phyloP scores from a whole-genome alignment of 306 rosid species.

The Cyclanthera cordifolia region DNA sequence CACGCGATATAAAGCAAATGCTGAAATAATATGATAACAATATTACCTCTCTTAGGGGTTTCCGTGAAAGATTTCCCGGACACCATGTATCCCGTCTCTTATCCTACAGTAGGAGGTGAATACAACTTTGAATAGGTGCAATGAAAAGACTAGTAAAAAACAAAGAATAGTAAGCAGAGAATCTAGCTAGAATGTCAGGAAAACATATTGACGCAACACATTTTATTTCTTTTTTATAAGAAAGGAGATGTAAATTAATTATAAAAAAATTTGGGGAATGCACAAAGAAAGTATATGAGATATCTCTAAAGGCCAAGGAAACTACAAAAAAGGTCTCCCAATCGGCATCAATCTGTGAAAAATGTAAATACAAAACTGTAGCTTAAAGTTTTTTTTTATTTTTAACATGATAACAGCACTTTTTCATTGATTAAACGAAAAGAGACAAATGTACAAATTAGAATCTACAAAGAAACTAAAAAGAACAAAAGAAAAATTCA shows the following conservation, averaged over 20 bases:
- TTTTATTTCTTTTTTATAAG: not conserved
- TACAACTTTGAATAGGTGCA: not conserved
- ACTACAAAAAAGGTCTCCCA: not conserved
- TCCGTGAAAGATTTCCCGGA: conserved; percentile 49
- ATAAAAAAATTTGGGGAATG: not conserved
- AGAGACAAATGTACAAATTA: too few relatives aligned
- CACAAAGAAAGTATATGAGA: not conserved
- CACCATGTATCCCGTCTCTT: conserved; percentile 97
- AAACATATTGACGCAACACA: not conserved
- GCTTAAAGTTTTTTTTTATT: not conserved
- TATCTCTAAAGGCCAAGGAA: not conserved
- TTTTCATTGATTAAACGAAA: too few relatives aligned
- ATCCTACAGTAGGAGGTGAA: conserved; percentile 42
- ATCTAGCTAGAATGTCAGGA: not conserved
- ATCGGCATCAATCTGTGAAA: not conserved
- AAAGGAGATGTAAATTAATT: not conserved
- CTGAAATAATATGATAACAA: not conserved
- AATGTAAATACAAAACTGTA: not conserved
- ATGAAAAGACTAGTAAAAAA: not conserved
- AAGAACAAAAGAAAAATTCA: too few relatives aligned
- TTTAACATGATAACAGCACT: too few relatives aligned
- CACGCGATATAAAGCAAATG: not conserved
- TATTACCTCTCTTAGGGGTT: conserved; percentile 41
- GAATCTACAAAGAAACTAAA: too few relatives aligned
- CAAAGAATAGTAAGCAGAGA: not conserved